Base-by-base conservation (phyloP, 202 grass and related monocot genomes). In the Musa balbisiana region DNA sequence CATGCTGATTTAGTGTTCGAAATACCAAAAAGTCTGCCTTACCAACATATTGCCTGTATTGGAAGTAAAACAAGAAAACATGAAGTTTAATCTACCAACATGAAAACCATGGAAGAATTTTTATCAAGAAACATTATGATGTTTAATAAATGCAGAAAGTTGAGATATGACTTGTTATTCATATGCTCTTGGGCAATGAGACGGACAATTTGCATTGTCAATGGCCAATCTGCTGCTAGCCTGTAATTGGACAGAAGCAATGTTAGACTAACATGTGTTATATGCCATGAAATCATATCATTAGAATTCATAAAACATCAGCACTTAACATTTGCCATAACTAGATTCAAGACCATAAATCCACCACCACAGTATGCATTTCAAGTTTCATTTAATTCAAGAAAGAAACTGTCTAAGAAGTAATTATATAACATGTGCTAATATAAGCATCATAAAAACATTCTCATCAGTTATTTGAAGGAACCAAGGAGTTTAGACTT, bases 101-200 rank as follows among this genome's bases (percentile, higher is more conserved):
- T 49, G 2, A 79, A n/a, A 75, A 67, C 3, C 51, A 80, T 77
- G 75, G n/a, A 72, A 69, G 62, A 58, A 59, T 33, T 49, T 29
- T 74, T 50, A 70, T 13, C 25, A 3, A 71, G 11, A 71, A 64
- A 20, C 50, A 62, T 55, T 74, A 67, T 55, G 59, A 78, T 43
- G 33, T 73, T 65, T 59, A 72, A 82, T 75, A 76, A 17, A 69
- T 69, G 59, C 23, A 77, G 64, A 74, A 64, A 82, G 23, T 76
- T 68, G 64, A 64, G 69, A 26, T n/a, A 84, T 80, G 33, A 99
- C 91, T 92, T 99, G 75, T 99, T 99, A 76, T 84, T 92, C 91
- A 99, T 95, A 88, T 95, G 91, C 64, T 99, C 95, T 83, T 99
- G 87, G 52, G 91, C 83, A 84, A 99, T 92, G 62, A 99, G 91